These are phyloP conservation scores for Cercophora samala DNA, from an alignment of 495 filamentous ascomycete species.

Conservation along the genomic window DNA sequence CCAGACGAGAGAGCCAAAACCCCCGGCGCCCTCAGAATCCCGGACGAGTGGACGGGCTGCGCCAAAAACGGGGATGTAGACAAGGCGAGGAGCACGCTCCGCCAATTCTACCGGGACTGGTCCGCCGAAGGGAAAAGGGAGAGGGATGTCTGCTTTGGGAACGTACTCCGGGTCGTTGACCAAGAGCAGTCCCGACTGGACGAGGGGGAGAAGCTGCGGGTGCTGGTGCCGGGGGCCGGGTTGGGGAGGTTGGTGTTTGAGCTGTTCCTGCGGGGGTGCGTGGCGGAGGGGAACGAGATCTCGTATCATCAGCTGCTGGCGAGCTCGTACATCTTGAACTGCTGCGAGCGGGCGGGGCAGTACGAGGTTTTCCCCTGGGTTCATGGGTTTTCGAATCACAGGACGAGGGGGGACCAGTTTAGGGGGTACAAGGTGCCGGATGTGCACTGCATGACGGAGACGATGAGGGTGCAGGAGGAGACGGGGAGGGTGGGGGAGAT, in stretches of 20 bases:
- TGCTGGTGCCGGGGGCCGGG: slow-evolving; percentile 88
- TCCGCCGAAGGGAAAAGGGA: slow-evolving; percentile 71
- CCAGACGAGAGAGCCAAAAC: slow-evolving; percentile 4
- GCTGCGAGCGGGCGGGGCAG: slow-evolving; percentile 37
- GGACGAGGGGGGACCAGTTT: slow-evolving; percentile 66
- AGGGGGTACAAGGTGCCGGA: slow-evolving; percentile 70
- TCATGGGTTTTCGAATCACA: slow-evolving; percentile 75
- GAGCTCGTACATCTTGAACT: slow-evolving; percentile 81
- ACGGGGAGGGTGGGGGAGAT: slow-evolving; percentile 54
- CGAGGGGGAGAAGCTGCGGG: slow-evolving; percentile 44
- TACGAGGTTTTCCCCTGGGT: slow-evolving; percentile 80
- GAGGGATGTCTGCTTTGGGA: slow-evolving; percentile 69
- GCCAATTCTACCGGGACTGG: slow-evolving; percentile 97
- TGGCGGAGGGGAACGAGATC: slow-evolving; percentile 88
- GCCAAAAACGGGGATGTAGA: slow-evolving; percentile 71
- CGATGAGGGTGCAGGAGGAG: slow-evolving; percentile 33
- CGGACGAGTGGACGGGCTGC: slow-evolving; percentile 58
- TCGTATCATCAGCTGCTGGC: slow-evolving; percentile 90
- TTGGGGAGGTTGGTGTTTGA: slow-evolving; percentile 86
- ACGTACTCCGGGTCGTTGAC: slow-evolving; percentile 62
- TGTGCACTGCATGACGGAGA: slow-evolving; percentile 60
- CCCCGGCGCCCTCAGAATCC: slow-evolving; percentile 27
- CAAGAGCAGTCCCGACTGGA: slow-evolving; percentile 46
- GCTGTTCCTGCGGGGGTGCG: slow-evolving; percentile 69
- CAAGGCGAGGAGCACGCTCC: slow-evolving; percentile 84